These are phyloP conservation scores for Claviceps spartinae DNA, from an alignment of 2,329 filamentous ascomycete species.

Conservation along the genomic window DNA sequence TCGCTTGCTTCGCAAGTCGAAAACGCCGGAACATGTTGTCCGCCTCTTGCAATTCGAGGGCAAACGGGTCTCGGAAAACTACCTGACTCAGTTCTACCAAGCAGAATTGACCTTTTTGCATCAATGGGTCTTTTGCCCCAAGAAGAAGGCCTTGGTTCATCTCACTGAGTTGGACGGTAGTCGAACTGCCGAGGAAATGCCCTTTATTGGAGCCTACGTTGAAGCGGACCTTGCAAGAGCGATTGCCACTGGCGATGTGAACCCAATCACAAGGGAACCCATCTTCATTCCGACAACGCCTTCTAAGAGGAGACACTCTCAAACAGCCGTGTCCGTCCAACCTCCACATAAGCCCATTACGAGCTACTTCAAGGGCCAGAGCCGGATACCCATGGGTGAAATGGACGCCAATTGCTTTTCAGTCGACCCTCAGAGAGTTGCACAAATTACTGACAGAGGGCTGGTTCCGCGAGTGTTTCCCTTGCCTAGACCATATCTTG, in stretches of 20 bases:
- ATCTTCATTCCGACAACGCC: constrained; percentile 32
- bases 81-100: constrained; percentile 67
- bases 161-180: constrained; percentile 53
- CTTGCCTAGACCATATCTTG: constrained; percentile 42
- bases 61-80: constrained; percentile 70
- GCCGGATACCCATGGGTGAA: constrained; percentile 44
- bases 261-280: constrained; percentile 75
- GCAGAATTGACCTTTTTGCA: constrained; percentile 89
- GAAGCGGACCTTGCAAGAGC: constrained; percentile 55
- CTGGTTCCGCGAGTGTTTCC: constrained; percentile 43
- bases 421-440: constrained; percentile 34
- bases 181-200: constrained; percentile 54
- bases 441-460: constrained; percentile 35
- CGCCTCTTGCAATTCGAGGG: constrained; percentile 80
- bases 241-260: constrained; percentile 68
- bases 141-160: constrained; percentile 55
- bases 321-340: constrained; percentile 13
- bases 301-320: constrained; percentile 28
- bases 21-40: constrained; percentile 69
- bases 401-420: constrained; percentile 50
- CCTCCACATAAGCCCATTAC: constrained; percentile 35
- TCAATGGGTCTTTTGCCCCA: constrained; percentile 86
- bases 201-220: constrained; percentile 67
- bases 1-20: constrained; percentile 78
- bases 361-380: constrained; percentile 37